phyloP scores from a whole-genome alignment of 2,329 filamentous ascomycete genomes.

The Fusarium odoratissimum region DNA sequence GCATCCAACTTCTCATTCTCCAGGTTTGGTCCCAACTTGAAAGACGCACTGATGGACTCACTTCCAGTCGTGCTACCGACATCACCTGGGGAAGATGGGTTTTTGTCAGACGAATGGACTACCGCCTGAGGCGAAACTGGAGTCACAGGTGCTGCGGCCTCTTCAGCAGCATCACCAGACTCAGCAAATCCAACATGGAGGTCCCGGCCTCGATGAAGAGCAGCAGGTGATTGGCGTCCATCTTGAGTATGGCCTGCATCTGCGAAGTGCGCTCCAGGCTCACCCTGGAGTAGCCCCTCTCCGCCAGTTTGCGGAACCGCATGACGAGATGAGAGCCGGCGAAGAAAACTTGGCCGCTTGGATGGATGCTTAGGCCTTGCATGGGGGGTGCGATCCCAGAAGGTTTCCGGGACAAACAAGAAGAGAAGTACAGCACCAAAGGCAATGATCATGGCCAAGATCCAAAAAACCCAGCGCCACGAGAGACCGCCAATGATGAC shows the following conservation, averaged over 20 bases:
- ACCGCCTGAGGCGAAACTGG: slow-evolving; percentile 8
- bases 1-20: slow-evolving; percentile 58
- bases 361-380: slow-evolving; percentile 47
- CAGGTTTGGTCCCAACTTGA: slow-evolving; percentile 46
- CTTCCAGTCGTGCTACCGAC: slow-evolving; percentile 31
- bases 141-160: neutral
- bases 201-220: slow-evolving; percentile 45
- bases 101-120: neutral
- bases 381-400: slow-evolving; percentile 87
- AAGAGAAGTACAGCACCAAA: slow-evolving; percentile 80
- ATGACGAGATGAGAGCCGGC: slow-evolving; percentile 59
- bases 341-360: slow-evolving; percentile 60
- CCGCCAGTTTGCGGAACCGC: slow-evolving; percentile 25
- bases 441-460: slow-evolving; percentile 83
- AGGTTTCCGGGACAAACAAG: slow-evolving; percentile 93
- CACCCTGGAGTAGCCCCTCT: slow-evolving; percentile 2
- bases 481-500: slow-evolving; percentile 77
- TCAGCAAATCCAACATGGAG: slow-evolving; percentile 69
- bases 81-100: neutral
- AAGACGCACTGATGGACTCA: slow-evolving; percentile 39
- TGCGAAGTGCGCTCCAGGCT: slow-evolving; percentile 58
- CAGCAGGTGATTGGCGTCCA: slow-evolving; percentile 5
- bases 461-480: slow-evolving; percentile 96
- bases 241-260: slow-evolving; percentile 58
- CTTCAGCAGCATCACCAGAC: slow-evolving; percentile 9